Evolutionary conservation across 2,329 filamentous ascomycete species (phyloP).

Genomic region (Emergomyces pasteurianus): DNA sequence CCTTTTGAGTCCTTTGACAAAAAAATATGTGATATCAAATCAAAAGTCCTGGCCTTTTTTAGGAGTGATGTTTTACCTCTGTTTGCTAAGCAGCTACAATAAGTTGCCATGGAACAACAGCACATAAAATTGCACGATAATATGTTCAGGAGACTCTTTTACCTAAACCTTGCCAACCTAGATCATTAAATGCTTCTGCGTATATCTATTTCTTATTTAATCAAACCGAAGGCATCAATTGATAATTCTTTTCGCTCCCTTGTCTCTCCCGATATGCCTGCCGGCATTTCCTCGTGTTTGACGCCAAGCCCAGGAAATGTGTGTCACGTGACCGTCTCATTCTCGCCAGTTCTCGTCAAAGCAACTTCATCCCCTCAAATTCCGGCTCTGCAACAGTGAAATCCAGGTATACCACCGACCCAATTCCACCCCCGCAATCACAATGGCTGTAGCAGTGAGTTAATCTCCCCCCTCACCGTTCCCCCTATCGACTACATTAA

Average conservation of each 20-base stretch:
- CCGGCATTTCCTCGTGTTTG: neutral
- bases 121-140: neutral
- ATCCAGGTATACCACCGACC: neutral
- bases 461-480: neutral
- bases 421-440: slow-evolving; percentile 22
- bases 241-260: neutral
- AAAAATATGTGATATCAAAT: neutral
- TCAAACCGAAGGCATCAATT: neutral
- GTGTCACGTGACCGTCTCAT: slow-evolving; percentile 6
- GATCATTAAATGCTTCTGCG: neutral
- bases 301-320: slow-evolving; percentile 7
- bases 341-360: slow-evolving; percentile 3
- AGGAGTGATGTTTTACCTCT: neutral
- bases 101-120: neutral
- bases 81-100: too few relatives aligned
- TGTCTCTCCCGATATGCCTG: neutral
- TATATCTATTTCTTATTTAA: neutral
- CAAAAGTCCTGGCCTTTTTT: neutral
- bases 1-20: neutral
- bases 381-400: slow-evolving; percentile 4
- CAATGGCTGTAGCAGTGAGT: slow-evolving; percentile 32
- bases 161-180: neutral
- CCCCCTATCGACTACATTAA: slow-evolving; percentile 10
- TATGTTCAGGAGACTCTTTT: neutral
- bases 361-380: slow-evolving; percentile 6